Conservation (phyloP, 495 filamentous ascomycete genomes). For the Lichina pygmaea region DNA sequence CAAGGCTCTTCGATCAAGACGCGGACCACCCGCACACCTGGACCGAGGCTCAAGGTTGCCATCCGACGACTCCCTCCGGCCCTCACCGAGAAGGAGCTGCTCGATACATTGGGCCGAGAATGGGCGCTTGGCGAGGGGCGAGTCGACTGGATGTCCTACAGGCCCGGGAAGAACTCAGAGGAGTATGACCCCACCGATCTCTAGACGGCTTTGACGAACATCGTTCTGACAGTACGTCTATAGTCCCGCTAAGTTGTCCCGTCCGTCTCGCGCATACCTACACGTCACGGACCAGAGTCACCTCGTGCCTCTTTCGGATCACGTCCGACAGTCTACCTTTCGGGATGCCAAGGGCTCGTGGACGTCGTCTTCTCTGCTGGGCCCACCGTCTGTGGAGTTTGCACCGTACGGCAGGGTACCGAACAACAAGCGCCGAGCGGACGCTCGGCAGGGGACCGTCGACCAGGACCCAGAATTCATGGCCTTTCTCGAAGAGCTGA, state of each 20-base stretch:
- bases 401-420: constrained; percentile 62
- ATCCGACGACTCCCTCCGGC: constrained; percentile 66
- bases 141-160: constrained; percentile 59
- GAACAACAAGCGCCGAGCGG: constrained; percentile 37
- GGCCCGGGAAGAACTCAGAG: constrained; percentile 60
- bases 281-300: constrained; percentile 36
- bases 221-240: constrained; percentile 5
- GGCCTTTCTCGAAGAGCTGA: constrained; percentile 65
- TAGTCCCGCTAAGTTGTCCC: constrained; percentile 54
- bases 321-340: constrained; percentile 35
- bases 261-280: constrained; percentile 51
- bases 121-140: constrained; percentile 58
- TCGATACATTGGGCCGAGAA: constrained; percentile 43
- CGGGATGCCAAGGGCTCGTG: constrained; percentile 45
- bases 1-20: too few species aligned
- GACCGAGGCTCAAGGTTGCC: constrained; percentile 56
- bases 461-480: constrained; percentile 92
- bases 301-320: constrained; percentile 31
- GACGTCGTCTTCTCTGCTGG: constrained; percentile 38
- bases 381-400: constrained; percentile 54
- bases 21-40: constrained; percentile 13
- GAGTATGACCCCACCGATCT: constrained; percentile 30
- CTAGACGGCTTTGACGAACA: neutral
- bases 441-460: constrained; percentile 77
- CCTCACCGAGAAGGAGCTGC: constrained; percentile 57